Evolutionary conservation across 2,329 filamentous ascomycete species (phyloP), one percentile per base, ranked within the genome.

Genomic region (Fusarium hainanense): DNA sequence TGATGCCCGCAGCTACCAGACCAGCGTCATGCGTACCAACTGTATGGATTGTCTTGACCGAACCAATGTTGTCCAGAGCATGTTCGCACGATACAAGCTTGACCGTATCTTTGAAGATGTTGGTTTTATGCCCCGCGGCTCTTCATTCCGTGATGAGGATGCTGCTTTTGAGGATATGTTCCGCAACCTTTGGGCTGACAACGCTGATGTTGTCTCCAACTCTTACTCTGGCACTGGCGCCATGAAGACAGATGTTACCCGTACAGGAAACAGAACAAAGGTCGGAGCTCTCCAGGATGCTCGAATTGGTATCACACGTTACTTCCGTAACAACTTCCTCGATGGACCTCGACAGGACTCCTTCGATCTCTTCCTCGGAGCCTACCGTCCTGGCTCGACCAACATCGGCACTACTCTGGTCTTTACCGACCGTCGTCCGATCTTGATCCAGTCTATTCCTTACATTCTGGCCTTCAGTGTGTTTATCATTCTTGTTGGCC

Each of bases 31-130:
- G 69, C 91, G 96, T 56, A 98, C 96, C 41, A 99, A 99, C 80
- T 99, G 96, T 83, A 99, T 99, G 96, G 96, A 99, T 81, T 99
- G 97, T 72, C 88, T 99, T 16, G 96, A 99, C 80, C 92, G 96
- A 55, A 99, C 96, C 55, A 99, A 99, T 75, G 94, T 99, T 9
- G 93, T 99, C 6, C 96, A 99, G 82, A 97, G 93, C 79, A 97
- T 98, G 92, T 88, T 99, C 62, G 96, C 93, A 12, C 91, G 95
- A 54, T 94, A 90, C 88, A 92, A 93, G 16, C 84, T 99, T 42
- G 94, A 94, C 66, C 91, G 94, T 70, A 96, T 97, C 84, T 89
- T 99, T 60, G 88, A 90, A 68, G 95, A 98, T 74, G 83, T 93
- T 6, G 94, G 94, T 37, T 83, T 98, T 54, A 87, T 98, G 74